Evolutionary conservation across 768 basidiomycete genomes (phyloP).

Genomic region (Gymnopilus junonius): DNA sequence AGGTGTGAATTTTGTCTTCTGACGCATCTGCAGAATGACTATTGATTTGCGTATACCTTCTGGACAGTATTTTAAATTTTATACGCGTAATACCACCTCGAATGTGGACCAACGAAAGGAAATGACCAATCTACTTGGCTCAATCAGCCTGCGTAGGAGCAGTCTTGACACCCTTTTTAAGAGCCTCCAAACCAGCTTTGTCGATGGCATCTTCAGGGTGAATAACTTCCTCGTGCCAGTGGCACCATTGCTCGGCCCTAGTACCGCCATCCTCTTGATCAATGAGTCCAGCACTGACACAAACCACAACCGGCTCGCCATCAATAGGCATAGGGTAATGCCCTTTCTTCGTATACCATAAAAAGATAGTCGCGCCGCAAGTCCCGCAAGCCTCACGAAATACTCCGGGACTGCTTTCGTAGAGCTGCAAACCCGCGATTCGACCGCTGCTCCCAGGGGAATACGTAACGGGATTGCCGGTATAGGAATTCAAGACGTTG

Average conservation of each 20-base stretch:
- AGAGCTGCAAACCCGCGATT: conserved; percentile 27
- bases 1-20: too few relatives aligned
- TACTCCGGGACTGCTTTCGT: conserved; percentile 24
- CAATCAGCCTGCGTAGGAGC: background rate
- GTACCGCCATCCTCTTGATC: conserved; percentile 22
- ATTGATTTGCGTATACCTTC: too few relatives aligned
- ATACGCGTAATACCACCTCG: too few relatives aligned
- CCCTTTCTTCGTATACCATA: conserved; percentile 19
- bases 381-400: conserved; percentile 34
- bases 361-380: conserved; percentile 35
- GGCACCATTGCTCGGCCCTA: conserved; percentile 21
- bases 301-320: conserved; percentile 12
- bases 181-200: conserved; percentile 17
- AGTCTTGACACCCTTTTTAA: conserved; percentile 12
- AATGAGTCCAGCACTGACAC: conserved; percentile 17
- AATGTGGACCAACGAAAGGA: too few relatives aligned
- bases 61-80: too few relatives aligned
- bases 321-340: conserved; percentile 1
- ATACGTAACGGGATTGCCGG: conserved; percentile 5
- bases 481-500: conserved; percentile 21
- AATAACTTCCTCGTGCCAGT: conserved; percentile 20
- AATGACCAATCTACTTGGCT: background rate
- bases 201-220: conserved; percentile 18
- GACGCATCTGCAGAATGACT: too few relatives aligned
- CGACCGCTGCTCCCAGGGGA: conserved; percentile 3